These are phyloP conservation scores for Aureobasidium leucospermi DNA, from an alignment of 2,329 filamentous ascomycete genomes.

Conservation along the genomic window DNA sequence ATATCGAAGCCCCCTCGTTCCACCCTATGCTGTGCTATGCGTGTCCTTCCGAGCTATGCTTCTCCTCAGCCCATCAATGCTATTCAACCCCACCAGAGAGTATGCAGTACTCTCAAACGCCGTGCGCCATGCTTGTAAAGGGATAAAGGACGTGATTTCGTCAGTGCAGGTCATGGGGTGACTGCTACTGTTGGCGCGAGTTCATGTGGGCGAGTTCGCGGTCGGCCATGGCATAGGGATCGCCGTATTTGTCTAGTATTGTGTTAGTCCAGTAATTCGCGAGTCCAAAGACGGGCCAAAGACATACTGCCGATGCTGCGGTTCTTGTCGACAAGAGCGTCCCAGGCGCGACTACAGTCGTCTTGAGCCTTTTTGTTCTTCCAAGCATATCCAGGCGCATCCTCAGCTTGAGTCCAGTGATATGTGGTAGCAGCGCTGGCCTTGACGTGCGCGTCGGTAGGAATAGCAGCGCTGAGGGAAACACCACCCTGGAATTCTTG, in stretches of 20 bases:
- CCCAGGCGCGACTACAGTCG: conserved; percentile 45
- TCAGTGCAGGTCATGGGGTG: conserved; percentile 10
- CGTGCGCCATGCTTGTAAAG: conserved; percentile 9
- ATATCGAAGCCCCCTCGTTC: too few species aligned
- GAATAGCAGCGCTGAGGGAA: neutral
- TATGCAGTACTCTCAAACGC: neutral
- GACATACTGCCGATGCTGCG: conserved; percentile 26
- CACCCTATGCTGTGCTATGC: neutral
- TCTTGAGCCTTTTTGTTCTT: conserved; percentile 51
- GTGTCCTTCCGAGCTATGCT: neutral
- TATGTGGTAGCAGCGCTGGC: conserved; percentile 26
- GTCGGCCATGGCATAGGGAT: conserved; percentile 29
- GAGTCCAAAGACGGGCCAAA: neutral
- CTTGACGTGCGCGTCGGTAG: conserved; percentile 16
- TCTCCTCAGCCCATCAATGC: neutral
- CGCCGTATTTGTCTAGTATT: conserved; percentile 26
- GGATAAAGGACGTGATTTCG: conserved; percentile 2
- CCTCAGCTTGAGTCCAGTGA: conserved; percentile 29
- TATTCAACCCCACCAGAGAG: neutral
- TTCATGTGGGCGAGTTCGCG: conserved; percentile 23
- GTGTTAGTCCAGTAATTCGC: neutral
- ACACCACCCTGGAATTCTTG: conserved; percentile 15
- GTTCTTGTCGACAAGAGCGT: conserved; percentile 44
- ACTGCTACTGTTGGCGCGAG: conserved; percentile 14
- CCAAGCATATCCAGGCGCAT: conserved; percentile 46